Percentiles rank a stretch among this genome's conserved stretches.
Conservation (phyloP, 306 rosid species). For the Chamaecrista fasciculata region DNA sequence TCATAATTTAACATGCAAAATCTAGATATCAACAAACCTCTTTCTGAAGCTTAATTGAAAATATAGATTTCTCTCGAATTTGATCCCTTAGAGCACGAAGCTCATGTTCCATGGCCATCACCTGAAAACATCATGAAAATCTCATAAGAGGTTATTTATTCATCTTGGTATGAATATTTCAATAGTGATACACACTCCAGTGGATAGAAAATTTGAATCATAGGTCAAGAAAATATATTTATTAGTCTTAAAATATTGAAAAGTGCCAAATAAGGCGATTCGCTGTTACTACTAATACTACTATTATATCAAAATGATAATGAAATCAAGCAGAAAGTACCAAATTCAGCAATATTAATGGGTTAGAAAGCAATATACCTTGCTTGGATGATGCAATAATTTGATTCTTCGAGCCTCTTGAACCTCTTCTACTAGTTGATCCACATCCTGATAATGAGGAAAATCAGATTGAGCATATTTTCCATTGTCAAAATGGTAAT, state of each 20-base stretch:
- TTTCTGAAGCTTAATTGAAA: conserved; percentile 85
- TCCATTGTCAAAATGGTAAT: conserved; percentile 1
- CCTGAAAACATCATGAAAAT: conserved; percentile 48
- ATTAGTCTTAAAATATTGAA: neutral
- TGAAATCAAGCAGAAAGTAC: conserved; percentile 2
- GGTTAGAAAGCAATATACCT: conserved; percentile 49
- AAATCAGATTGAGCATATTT: conserved; percentile 20
- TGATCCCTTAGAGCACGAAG: conserved; percentile 83
- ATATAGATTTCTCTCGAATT: conserved; percentile 75
- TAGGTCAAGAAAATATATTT: conserved; percentile 5
- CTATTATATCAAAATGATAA: neutral
- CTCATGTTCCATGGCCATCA: conserved; percentile 91
- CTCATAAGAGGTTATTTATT: neutral
- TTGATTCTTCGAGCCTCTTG: conserved; percentile 93
- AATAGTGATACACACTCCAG: neutral
- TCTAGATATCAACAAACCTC: conserved; percentile 55
- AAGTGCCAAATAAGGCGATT: neutral
- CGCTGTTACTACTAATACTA: neutral
- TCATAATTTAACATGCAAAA: conserved; percentile 12
- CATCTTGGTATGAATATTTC: conserved; percentile 21
- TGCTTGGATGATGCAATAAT: conserved; percentile 87
- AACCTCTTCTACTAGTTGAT: conserved; percentile 82
- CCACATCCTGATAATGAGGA: conserved; percentile 60
- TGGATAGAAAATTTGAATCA: conserved; percentile 1
- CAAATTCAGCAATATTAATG: neutral